phyloP scores from a whole-genome alignment of 2,329 filamentous ascomycete genomes.

The Fusarium sp. region DNA sequence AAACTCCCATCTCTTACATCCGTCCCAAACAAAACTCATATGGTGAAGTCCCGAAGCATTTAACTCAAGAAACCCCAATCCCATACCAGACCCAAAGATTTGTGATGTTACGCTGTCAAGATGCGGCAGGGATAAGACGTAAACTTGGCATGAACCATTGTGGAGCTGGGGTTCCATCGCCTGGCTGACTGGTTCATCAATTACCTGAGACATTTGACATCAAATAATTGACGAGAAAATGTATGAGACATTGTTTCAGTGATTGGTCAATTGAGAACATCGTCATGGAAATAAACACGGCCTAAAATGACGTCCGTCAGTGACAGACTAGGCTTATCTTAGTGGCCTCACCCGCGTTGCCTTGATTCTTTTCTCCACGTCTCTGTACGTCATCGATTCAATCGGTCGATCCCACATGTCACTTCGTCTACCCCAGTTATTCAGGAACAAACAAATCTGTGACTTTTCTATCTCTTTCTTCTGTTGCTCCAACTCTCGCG shows the following conservation, averaged over 20 bases:
- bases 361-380: not conserved
- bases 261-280: not conserved
- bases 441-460: not conserved
- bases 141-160: not conserved
- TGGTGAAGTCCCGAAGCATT: not conserved
- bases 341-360: not conserved
- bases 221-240: not conserved
- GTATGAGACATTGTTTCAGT: not conserved
- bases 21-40: not conserved
- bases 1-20: not conserved
- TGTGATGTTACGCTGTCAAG: not conserved
- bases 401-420: not conserved
- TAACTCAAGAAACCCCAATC: not conserved
- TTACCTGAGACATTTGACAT: not conserved
- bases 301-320: not conserved
- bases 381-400: slow-evolving; percentile 3
- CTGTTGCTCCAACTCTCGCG: not conserved
- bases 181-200: not conserved
- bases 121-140: not conserved
- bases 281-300: not conserved
- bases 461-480: not conserved
- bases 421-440: not conserved
- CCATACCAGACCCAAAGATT: not conserved
- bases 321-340: not conserved
- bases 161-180: not conserved